phyloP scores from a whole-genome alignment of 2,329 filamentous ascomycete genomes.

The Epichloe coenophiala region DNA sequence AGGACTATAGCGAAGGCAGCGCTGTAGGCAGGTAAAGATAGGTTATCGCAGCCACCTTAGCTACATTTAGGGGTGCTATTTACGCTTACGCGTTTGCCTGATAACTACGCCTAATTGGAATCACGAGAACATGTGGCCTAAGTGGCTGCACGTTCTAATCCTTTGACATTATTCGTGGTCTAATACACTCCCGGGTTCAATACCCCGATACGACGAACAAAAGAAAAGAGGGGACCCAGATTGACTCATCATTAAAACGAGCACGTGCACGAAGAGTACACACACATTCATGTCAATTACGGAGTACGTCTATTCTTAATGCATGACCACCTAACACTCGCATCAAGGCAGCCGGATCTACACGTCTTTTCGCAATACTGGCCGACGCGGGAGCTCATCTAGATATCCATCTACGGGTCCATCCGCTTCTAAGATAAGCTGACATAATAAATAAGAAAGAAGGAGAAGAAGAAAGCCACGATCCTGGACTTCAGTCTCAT shows the following conservation, averaged over 20 bases:
- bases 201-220: too few relatives aligned
- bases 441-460: neutral
- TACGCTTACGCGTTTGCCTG: too few relatives aligned
- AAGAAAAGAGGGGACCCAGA: neutral
- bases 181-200: too few relatives aligned
- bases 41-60: too few relatives aligned
- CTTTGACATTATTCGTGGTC: too few relatives aligned
- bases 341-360: neutral
- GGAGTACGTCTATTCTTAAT: neutral
- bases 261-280: neutral
- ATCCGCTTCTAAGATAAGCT: neutral
- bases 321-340: neutral
- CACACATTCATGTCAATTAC: neutral
- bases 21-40: too few relatives aligned
- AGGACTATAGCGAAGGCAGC: too few relatives aligned
- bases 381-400: conserved; percentile 1
- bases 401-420: conserved; percentile 2
- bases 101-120: too few relatives aligned
- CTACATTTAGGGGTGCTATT: too few relatives aligned
- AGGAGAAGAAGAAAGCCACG: neutral
- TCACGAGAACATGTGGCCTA: too few relatives aligned
- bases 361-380: neutral
- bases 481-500: neutral
- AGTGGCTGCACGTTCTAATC: too few relatives aligned
- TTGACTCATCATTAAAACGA: neutral